Conservation (phyloP, 23 red algal species). For the Chondrus crispus region DNA sequence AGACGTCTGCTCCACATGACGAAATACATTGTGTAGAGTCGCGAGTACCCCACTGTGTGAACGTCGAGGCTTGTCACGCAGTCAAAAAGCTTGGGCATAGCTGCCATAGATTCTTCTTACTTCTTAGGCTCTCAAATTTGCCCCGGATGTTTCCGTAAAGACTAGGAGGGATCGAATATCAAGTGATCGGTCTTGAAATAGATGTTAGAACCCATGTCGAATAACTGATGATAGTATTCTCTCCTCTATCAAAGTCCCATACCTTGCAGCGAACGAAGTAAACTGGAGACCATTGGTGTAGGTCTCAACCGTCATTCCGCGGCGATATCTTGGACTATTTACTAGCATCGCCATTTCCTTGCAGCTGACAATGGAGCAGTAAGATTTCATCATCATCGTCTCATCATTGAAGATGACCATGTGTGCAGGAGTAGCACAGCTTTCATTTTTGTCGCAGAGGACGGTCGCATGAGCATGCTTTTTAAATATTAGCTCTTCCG, state of each 20-base stretch:
- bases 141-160: too few species aligned
- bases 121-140: too few species aligned
- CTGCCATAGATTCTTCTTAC: too few species aligned
- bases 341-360: background rate
- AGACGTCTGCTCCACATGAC: too few species aligned
- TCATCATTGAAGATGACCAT: background rate
- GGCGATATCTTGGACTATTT: background rate
- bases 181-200: too few species aligned
- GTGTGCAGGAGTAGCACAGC: background rate
- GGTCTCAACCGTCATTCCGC: background rate
- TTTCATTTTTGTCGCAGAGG: background rate
- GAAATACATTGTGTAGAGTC: too few species aligned
- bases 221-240: too few species aligned
- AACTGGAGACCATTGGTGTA: background rate
- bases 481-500: background rate
- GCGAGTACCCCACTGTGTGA: too few species aligned
- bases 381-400: background rate
- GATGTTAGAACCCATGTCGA: too few species aligned
- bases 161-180: too few species aligned
- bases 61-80: too few species aligned
- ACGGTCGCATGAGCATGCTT: background rate
- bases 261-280: background rate
- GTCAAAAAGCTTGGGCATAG: too few species aligned
- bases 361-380: background rate
- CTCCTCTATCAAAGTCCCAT: background rate